Evolutionary conservation across 305 asterid species (phyloP), one percentile per base, ranked within the genome.

Genomic region (Fraxinus nigra): DNA sequence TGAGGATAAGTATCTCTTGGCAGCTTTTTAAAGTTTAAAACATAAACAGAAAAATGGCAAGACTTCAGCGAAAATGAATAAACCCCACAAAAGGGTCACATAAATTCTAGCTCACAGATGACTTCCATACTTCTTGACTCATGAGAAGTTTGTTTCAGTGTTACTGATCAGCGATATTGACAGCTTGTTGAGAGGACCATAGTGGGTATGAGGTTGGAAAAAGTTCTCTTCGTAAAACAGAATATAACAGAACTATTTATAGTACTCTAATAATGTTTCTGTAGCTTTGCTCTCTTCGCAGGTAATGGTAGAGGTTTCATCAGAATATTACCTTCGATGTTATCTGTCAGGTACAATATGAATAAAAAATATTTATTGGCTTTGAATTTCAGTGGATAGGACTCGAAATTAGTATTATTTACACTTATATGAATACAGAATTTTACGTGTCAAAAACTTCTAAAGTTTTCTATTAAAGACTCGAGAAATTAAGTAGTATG

Each of bases 221-320:
- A 78, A 18, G 43, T 18, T 61, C 8, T 38, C 10, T 33, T 48
- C 22, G 14, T 22, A 76, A 61, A 38, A 73, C 77, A 65, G n/a
- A 81, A 40, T 51, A 78, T 67, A 81, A 46, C 72, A 38, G 59
- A 54, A 32, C 30, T 75, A 75, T 26, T 56, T 63, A 46, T 37
- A 75, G 32, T 43, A 18, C 26, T 75, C 80, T 75, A 59, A 40
- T 13, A 74, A 72, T 76, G 63, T 54, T 79, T 48, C 74, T 26
- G 30, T 7, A 54, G 76, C 56, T 82, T 46, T 43, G 37, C 78
- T 69, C 59, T 78, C 30, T 72, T 81, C 76, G 22, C 63, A 65
- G 79, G 56, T 79, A 79, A 51, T 67, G 30, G 30, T 26, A 81
- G 75, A 78, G 65, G 72, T 78, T 76, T 37, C 61, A 34, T 5